Evolutionary conservation across 257 asterid species (phyloP).

Genomic region (Solanum acaule): DNA sequence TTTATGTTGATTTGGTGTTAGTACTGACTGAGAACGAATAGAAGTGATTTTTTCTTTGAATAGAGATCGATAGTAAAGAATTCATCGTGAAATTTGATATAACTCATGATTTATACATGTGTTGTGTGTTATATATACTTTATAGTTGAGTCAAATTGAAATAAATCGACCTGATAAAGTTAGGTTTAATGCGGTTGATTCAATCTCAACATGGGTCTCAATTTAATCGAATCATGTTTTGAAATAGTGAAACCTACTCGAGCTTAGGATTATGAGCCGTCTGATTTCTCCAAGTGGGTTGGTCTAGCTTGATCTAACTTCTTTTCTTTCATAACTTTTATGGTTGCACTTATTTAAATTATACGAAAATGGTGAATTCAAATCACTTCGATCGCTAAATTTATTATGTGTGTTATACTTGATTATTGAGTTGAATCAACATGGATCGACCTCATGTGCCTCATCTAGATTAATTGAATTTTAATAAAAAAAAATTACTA

Average conservation of each 20-base stretch:
- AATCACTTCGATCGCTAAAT: neutral
- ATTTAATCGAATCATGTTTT: neutral
- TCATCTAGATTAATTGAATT: neutral
- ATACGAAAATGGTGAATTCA: neutral
- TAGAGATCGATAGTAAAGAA: neutral
- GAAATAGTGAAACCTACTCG: neutral
- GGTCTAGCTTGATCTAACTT: neutral
- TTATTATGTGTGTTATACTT: neutral
- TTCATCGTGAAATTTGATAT: neutral
- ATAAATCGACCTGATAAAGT: neutral
- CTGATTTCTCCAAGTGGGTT: neutral
- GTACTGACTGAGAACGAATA: rapidly evolving
- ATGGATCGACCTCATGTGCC: neutral
- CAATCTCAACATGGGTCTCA: neutral
- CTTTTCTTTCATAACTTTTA: neutral
- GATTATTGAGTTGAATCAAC: neutral
- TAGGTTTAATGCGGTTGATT: neutral
- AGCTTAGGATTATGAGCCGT: neutral
- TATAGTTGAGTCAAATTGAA: neutral
- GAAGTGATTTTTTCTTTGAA: neutral
- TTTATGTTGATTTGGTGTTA: neutral
- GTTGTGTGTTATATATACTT: neutral
- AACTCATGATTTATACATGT: neutral
- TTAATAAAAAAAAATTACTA: neutral
- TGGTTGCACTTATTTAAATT: neutral